Base-by-base conservation (phyloP, 805 yeast genomes). In the Schwanniomyces vanrijiae region DNA sequence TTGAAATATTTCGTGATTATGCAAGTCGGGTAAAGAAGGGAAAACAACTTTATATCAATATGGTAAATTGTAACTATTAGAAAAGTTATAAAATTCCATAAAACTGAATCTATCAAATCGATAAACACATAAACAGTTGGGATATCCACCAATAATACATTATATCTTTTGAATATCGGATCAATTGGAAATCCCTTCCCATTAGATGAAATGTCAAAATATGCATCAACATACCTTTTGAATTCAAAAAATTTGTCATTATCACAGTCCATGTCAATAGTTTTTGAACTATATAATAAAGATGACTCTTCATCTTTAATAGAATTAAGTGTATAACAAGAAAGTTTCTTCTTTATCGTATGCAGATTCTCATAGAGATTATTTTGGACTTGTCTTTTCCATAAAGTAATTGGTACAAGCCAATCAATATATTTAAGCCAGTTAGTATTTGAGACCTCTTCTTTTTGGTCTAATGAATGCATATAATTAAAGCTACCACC, bases 271-370 rank as follows among this genome's bases (percentile, higher is more conserved):
- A 25, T 20, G 20, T n/a, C n/a, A 24, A 13, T n/a, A 5, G 24
- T 31, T 31, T 37, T 8, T 26, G 19, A 11, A 24, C 39, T 26
- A 44, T 14, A 33, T 38, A 28, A 21, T 11, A n/a, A 5, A 4
- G 28, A 19, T 11, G 40, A 24, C 3, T 39, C 47, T 5, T 26
- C 28, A 19, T 44, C 44, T 37, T 39, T 44, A 14, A 11, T 19
- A 7, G 44, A 40, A 21, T 34, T 40, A n/a, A 44, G 29, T 5
- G 47, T 44, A 20, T 40, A 44, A n/a, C 22, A 26, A 3, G 47
- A 44, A 13, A 44, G 28, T 19, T 40, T 44, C 24, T 44, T 26
- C 24, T 19, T 40, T 5, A 44, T 31, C 29, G 40, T 34, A 25
- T 39, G 24, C 29, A 26, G 33, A 5, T 24, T 25, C 34, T 44